Evolutionary conservation across 495 filamentous ascomycete species (phyloP).

Genomic region (Tuber indicum): DNA sequence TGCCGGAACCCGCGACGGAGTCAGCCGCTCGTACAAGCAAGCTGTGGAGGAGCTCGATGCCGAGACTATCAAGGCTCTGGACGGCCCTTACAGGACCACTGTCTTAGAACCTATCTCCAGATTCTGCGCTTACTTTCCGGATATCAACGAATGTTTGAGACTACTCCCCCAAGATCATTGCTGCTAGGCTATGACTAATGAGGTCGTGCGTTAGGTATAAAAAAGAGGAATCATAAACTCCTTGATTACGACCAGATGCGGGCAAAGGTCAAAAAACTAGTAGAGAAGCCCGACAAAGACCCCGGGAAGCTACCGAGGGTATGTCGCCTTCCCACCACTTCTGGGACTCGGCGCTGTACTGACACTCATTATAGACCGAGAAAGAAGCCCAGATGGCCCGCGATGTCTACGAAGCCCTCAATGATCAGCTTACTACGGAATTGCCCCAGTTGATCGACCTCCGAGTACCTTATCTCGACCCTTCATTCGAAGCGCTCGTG

Average conservation of each 20-base stretch:
- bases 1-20: conserved; percentile 85
- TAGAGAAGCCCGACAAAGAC: conserved; percentile 98
- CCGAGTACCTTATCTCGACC: conserved; percentile 92
- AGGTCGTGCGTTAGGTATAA: conserved; percentile 59
- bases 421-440: conserved; percentile 88
- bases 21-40: conserved; percentile 93
- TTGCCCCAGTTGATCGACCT: conserved; percentile 97
- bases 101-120: conserved; percentile 89
- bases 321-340: background rate
- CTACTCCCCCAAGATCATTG: background rate
- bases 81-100: conserved; percentile 92
- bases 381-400: conserved; percentile 91
- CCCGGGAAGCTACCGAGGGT: conserved; percentile 81
- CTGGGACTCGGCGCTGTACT: background rate
- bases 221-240: conserved; percentile 95
- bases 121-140: conserved; percentile 97
- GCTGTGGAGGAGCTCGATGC: conserved; percentile 95
- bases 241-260: conserved; percentile 96
- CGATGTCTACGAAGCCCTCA: conserved; percentile 87
- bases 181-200: background rate
- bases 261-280: conserved; percentile 90
- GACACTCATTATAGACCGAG: conserved; percentile 50
- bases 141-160: conserved; percentile 89
- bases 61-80: conserved; percentile 94
- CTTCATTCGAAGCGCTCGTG: conserved; percentile 91